Percentiles rank a stretch among this genome's conserved stretches.
Evolutionary conservation across 768 basidiomycete species (phyloP).

Genomic region (Pulveroboletus sp.): DNA sequence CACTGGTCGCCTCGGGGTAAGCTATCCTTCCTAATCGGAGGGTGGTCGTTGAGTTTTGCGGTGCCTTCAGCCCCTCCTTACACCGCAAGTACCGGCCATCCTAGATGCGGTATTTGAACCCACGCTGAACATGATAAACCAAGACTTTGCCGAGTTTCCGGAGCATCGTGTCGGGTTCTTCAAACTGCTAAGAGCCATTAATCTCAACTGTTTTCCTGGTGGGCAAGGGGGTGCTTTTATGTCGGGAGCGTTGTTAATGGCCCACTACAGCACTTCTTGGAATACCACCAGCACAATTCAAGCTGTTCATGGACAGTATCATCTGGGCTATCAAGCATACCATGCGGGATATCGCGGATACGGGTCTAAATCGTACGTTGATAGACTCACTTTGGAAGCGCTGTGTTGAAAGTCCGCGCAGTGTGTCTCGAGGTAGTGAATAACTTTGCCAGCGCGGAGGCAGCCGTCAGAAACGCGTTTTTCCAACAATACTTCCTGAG

Average conservation of each 20-base stretch:
- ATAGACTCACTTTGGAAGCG: not conserved
- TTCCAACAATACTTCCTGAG: slow-evolving; percentile 95
- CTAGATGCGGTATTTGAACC: slow-evolving; percentile 97
- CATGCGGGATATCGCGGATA: slow-evolving; percentile 96
- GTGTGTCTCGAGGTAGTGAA: slow-evolving; percentile 93
- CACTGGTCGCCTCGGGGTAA: slow-evolving; percentile 79
- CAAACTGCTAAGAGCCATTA: slow-evolving; percentile 89
- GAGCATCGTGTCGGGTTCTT: slow-evolving; percentile 98
- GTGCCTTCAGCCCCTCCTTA: slow-evolving; percentile 62
- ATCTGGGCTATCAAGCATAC: slow-evolving; percentile 99
- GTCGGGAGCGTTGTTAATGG: not conserved
- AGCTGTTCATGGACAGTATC: slow-evolving; percentile 96
- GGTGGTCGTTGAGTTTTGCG: slow-evolving; percentile 4
- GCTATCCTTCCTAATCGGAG: slow-evolving; percentile 26
- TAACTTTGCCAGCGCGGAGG: slow-evolving; percentile 84
- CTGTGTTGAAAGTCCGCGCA: slow-evolving; percentile 26
- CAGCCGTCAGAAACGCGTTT: slow-evolving; percentile 80
- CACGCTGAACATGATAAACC: slow-evolving; percentile 97
- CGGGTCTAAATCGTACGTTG: slow-evolving; percentile 64
- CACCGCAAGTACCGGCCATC: slow-evolving; percentile 90
- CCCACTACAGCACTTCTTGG: slow-evolving; percentile 57
- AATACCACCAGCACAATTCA: slow-evolving; percentile 90
- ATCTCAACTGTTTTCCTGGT: slow-evolving; percentile 95
- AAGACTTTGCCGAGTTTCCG: slow-evolving; percentile 98
- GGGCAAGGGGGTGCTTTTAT: slow-evolving; percentile 17